Conservation (phyloP, 805 yeast species). For the Yarrowia deformans region DNA sequence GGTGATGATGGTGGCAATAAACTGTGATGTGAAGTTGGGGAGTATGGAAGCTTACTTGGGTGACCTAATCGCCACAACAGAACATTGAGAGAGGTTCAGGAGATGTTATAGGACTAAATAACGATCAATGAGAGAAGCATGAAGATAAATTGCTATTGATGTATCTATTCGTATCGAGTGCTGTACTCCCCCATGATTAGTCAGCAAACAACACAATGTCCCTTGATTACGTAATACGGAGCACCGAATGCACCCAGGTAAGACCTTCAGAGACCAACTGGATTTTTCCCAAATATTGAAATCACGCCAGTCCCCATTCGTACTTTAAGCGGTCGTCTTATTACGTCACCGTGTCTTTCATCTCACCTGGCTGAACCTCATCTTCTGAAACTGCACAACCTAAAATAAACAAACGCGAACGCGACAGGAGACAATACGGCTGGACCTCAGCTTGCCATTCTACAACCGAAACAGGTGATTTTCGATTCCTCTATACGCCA, state of each 20-base stretch:
- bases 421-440: conserved; percentile 26
- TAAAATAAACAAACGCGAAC: conserved; percentile 30
- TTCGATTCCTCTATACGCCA: background rate
- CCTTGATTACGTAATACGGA: background rate
- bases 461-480: background rate
- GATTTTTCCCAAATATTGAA: too few species aligned
- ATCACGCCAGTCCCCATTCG: too few species aligned
- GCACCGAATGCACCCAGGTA: too few species aligned
- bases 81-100: background rate
- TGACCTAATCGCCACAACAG: conserved; percentile 4
- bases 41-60: conserved; percentile 20
- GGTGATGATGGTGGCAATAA: conserved; percentile 35
- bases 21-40: conserved; percentile 30
- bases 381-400: background rate
- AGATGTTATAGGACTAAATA: background rate
- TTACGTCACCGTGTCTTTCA: too few species aligned
- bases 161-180: too few species aligned
- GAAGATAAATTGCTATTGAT: too few species aligned
- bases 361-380: background rate
- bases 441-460: conserved; percentile 1
- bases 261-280: too few species aligned
- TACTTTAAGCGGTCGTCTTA: too few species aligned
- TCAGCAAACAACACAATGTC: background rate
- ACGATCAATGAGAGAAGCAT: too few species aligned
- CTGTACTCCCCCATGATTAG: background rate